phyloP scores from a whole-genome alignment of 345 rosid genomes.

The Euclidium syriacum region DNA sequence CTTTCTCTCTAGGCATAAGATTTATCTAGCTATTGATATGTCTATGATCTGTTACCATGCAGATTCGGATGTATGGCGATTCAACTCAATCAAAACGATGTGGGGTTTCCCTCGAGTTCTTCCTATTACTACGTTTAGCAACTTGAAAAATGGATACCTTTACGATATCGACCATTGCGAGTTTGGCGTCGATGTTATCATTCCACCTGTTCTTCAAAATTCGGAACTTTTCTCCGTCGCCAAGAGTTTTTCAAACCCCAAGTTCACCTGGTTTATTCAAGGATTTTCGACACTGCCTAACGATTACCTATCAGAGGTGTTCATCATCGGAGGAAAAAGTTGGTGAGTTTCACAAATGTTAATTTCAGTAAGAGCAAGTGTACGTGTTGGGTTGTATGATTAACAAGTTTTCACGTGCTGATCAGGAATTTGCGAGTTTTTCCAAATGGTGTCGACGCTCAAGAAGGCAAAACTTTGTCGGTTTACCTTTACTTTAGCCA shows the following conservation, averaged over 20 bases:
- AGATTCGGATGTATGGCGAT: slow-evolving; percentile 2
- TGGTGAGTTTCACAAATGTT: neutral
- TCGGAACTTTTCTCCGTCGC: neutral
- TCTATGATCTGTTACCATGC: neutral
- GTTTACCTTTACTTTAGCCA: neutral
- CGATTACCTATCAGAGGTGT: neutral
- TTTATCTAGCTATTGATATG: neutral
- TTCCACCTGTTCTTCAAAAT: neutral
- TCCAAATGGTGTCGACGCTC: neutral
- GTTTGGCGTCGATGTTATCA: neutral
- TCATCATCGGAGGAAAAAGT: neutral
- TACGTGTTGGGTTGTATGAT: neutral
- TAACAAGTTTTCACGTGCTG: neutral
- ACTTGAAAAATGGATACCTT: neutral
- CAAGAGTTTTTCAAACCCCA: neutral
- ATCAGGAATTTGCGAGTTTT: neutral
- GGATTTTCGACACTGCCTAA: neutral
- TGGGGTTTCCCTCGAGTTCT: slow-evolving; percentile 9
- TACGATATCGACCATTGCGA: neutral
- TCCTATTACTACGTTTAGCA: neutral
- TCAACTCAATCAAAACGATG: neutral
- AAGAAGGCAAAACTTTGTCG: neutral
- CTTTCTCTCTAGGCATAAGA: too few relatives aligned
- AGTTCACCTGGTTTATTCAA: neutral
- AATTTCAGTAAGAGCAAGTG: neutral